phyloP scores from a whole-genome alignment of 345 rosid species.

The Carallia pectinifolia region DNA sequence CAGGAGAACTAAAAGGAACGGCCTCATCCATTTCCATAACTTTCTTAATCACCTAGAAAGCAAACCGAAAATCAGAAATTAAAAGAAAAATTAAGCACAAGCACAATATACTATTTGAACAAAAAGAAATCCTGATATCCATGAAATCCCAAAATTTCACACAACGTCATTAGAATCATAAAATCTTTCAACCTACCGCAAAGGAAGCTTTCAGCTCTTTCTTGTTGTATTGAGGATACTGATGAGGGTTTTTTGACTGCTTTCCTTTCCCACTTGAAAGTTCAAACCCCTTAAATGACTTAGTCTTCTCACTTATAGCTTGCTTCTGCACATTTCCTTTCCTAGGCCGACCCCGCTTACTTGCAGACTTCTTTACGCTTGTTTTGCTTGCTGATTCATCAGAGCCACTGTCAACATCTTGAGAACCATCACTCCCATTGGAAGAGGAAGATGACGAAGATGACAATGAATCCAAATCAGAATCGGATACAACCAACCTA shows the following conservation, averaged over 20 bases:
- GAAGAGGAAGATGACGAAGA: conserved; percentile 13
- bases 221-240: conserved; percentile 18
- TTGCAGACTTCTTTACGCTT: not conserved
- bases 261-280: conserved; percentile 17
- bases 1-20: conserved; percentile 19
- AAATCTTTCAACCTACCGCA: conserved; percentile 14
- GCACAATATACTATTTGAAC: not conserved
- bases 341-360: conserved; percentile 4
- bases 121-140: not conserved
- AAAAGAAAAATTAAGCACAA: not conserved
- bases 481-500: not conserved
- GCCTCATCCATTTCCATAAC: conserved; percentile 28
- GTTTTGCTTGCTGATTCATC: not conserved
- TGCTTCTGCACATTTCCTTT: not conserved
- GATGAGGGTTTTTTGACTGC: not conserved
- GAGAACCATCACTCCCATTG: conserved; percentile 1
- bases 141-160: not conserved
- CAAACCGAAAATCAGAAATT: not conserved
- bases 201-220: conserved; percentile 14
- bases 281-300: conserved; percentile 14
- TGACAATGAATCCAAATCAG: not conserved
- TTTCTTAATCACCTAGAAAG: conserved; percentile 24
- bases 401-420: not conserved
- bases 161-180: not conserved
- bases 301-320: not conserved